Base-by-base conservation (phyloP, 2,329 filamentous ascomycete species). In the Rhytidhysteron rufulum region DNA sequence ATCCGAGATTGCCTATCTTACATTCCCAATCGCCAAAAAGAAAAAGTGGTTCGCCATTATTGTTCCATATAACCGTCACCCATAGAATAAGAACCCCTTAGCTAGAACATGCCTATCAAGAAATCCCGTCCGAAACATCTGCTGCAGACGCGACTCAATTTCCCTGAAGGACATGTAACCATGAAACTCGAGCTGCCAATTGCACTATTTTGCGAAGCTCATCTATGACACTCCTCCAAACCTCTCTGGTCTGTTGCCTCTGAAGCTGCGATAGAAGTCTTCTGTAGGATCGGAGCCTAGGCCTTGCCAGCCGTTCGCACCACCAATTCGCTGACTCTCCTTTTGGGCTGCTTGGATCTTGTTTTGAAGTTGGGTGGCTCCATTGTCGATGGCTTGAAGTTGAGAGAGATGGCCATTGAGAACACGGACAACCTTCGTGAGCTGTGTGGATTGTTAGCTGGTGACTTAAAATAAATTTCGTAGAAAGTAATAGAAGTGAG, bases 351-450 rank as follows among this genome's bases (percentile, higher is more conserved):
- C 80, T 5, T 74, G 70, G 37, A 97, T 87, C 75, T 95, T 95
- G 44, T 82, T 77, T 64, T 94, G 86, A 39, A 97, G 74, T 22
- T 83, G 78, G 13, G 83, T 79, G 25, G 91, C 86, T 49, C 91
- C 90, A 49, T 83, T 80, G 60, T 97, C 91, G 63, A 98, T 97
- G 71, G 86, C 86, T 67, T 96, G 91, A 45, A 98, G 76, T 66
- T 96, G 90, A 25, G 83, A 82, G 27, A 98, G 80, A 65, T 98
- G 93, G 18, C 85, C 83, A 65, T 98, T 98, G 53, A 98, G 83
- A 36, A 97, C 89, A 48, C 88, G 85, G 39, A 97, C 91, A 57
- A 98, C 95, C 68, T 96, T 89, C 53, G 88, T 91, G 60, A 97
- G 77, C 85, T 96, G 62, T n/a, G n/a, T n/a, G n/a, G n/a, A n/a